Evolutionary conservation across 306 rosid genomes (phyloP), one percentile per base, ranked within the genome.

Genomic region (Lathyrus oleraceus): DNA sequence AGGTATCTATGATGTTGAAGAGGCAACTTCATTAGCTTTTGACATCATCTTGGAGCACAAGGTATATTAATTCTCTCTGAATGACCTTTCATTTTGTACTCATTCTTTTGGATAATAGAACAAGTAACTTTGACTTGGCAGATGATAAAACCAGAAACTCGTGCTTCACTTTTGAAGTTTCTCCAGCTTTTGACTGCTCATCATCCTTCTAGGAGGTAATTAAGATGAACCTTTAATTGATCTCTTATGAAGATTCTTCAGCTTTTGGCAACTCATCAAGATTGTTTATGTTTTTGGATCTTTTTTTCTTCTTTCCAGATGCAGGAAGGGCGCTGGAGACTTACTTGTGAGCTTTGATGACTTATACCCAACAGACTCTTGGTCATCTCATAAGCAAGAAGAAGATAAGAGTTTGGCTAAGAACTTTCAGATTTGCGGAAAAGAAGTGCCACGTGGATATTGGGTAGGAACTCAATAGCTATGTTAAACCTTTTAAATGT

Each of bases 1-100:
- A 79, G 99, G 97, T 62, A 80, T 94, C 65, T 94, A 88, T 76
- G 99, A 94, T 74, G 93, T 94, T 44, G 97, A 94, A 80, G 99
- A 94, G 89, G 97, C 99, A 72, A 91, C 97, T 23, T 82, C 89
- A 56, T 82, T 56, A 65, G 96, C 97, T 44, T 91, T 91, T 72
- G 99, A 91, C 49, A 87, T 94, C 69, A 88, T 94, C 83, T 71
- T 87, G 73, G 88, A 80, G 66, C 81, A 77, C 74, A 94, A 91
- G 92, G 97, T 94, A 80, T 54, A 51, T 67, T 53, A 42, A 51
- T 32, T 70, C 52, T 76, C 35, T 57, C 69, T 75, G 27, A 38
- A 21, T 25, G 59, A 10, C 61, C 71, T 78, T 10, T 44, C 35
- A 76, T 21, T 69, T 61, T 57, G 28, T 62, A 43, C 17, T 30